These are phyloP conservation scores for Hemerocallis citrina DNA, from an alignment of 106 monocot species.

Conservation along the genomic window DNA sequence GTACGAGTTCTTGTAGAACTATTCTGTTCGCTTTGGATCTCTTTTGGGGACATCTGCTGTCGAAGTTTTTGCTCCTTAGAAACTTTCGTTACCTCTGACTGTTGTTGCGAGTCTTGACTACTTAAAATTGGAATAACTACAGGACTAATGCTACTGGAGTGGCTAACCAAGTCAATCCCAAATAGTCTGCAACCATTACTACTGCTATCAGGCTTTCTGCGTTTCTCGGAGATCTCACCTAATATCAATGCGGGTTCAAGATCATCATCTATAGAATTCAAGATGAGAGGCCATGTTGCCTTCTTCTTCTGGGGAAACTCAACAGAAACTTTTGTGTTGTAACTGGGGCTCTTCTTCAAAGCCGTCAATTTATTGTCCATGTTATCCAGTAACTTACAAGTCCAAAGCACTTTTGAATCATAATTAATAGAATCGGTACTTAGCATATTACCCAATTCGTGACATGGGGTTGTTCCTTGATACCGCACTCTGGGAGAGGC, in stretches of 20 bases:
- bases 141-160: not conserved
- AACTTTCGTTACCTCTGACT: constrained; percentile 31
- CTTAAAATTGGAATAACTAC: not conserved
- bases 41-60: constrained; percentile 19
- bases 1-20: constrained; percentile 41
- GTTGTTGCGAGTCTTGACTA: constrained; percentile 17
- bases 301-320: constrained; percentile 9
- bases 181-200: constrained; percentile 29
- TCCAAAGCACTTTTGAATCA: constrained; percentile 11
- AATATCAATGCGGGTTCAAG: no score
- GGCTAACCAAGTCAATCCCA: constrained; percentile 34
- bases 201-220: constrained; percentile 19
- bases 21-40: constrained; percentile 34
- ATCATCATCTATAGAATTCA: constrained; percentile 7
- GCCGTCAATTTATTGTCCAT: not conserved
- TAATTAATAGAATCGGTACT: not conserved
- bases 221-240: not conserved
- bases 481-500: constrained; percentile 19
- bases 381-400: constrained; percentile 1
- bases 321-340: not conserved
- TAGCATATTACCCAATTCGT: constrained; percentile 3
- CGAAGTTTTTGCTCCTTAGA: constrained; percentile 18
- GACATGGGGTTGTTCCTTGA: constrained; percentile 4
- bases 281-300: constrained; percentile 3
- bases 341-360: not conserved